Conservation (phyloP, 2,329 filamentous ascomycete genomes). For the Cladosporium phlei region DNA sequence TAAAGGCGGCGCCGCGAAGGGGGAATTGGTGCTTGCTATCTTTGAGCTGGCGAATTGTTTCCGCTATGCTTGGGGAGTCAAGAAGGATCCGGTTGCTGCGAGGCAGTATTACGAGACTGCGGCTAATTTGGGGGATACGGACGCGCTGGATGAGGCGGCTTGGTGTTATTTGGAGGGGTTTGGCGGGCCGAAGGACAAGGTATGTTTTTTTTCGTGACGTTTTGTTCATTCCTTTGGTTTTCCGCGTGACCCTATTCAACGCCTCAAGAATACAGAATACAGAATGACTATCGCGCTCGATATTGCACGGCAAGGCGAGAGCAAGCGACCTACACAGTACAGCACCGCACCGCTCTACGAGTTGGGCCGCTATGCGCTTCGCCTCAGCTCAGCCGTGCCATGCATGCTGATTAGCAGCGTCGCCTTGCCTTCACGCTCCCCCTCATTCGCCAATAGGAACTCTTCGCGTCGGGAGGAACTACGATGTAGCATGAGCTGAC, state of each 20-base stretch:
- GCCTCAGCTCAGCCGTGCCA: not conserved
- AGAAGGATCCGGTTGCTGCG: constrained; percentile 79
- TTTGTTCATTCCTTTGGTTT: not conserved
- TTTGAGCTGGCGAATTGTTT: constrained; percentile 93
- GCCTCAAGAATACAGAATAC: not conserved
- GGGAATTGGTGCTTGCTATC: constrained; percentile 91
- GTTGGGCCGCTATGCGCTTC: constrained; percentile 13
- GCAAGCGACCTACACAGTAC: not conserved
- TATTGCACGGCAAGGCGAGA: not conserved
- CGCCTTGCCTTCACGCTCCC: not conserved
- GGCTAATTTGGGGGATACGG: constrained; percentile 90
- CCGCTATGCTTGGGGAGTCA: constrained; percentile 88
- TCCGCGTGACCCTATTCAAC: not conserved
- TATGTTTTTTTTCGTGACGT: constrained; percentile 48
- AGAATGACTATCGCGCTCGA: not conserved
- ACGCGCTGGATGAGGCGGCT: constrained; percentile 94
- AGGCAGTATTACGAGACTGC: constrained; percentile 94
- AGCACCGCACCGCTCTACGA: not conserved
- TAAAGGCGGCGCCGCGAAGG: constrained; percentile 91
- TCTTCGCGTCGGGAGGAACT: not conserved
- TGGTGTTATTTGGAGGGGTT: constrained; percentile 98
- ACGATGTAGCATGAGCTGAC: not conserved
- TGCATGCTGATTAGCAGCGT: not conserved
- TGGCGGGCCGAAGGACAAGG: constrained; percentile 97
- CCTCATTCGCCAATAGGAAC: not conserved